Conservation (phyloP, 2,329 filamentous ascomycete species). For the Huntiella abstrusa region DNA sequence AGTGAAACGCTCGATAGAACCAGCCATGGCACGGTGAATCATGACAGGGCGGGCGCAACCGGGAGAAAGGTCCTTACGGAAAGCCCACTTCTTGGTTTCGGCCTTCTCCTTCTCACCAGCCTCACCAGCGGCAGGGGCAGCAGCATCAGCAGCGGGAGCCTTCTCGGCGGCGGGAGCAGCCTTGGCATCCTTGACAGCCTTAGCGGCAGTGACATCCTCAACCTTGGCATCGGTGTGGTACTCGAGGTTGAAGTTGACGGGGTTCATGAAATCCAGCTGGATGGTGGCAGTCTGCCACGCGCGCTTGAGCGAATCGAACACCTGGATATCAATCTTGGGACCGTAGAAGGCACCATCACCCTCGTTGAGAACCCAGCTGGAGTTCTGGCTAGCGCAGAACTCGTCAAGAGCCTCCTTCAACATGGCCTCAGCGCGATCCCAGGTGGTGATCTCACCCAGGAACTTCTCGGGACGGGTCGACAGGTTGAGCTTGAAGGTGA, state of each 20-base stretch:
- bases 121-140: slow-evolving; percentile 17
- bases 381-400: slow-evolving; percentile 43
- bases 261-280: slow-evolving; percentile 55
- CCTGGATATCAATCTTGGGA: slow-evolving; percentile 94
- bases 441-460: slow-evolving; percentile 70
- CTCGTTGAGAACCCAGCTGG: slow-evolving; percentile 75
- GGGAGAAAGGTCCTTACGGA: slow-evolving; percentile 34
- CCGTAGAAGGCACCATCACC: slow-evolving; percentile 97
- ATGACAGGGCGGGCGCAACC: slow-evolving; percentile 69
- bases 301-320: slow-evolving; percentile 25
- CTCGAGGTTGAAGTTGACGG: slow-evolving; percentile 72
- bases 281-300: slow-evolving; percentile 76
- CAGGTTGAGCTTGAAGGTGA: slow-evolving; percentile 78
- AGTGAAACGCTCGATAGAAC: slow-evolving; percentile 41
- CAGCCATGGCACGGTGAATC: slow-evolving; percentile 72
- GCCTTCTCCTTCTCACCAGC: slow-evolving; percentile 26
- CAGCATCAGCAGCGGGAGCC: slow-evolving; percentile 8
- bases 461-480: slow-evolving; percentile 81
- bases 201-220: slow-evolving; percentile 16
- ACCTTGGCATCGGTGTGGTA: slow-evolving; percentile 53
- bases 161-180: slow-evolving; percentile 13
- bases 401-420: slow-evolving; percentile 61
- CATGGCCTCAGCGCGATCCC: slow-evolving; percentile 72
- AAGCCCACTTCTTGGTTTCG: slow-evolving; percentile 19
- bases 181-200: slow-evolving; percentile 16